These are phyloP conservation scores for Pulveroboletus ridleyi DNA, from an alignment of 1,284 basidiomycete genomes.

Conservation along the genomic window DNA sequence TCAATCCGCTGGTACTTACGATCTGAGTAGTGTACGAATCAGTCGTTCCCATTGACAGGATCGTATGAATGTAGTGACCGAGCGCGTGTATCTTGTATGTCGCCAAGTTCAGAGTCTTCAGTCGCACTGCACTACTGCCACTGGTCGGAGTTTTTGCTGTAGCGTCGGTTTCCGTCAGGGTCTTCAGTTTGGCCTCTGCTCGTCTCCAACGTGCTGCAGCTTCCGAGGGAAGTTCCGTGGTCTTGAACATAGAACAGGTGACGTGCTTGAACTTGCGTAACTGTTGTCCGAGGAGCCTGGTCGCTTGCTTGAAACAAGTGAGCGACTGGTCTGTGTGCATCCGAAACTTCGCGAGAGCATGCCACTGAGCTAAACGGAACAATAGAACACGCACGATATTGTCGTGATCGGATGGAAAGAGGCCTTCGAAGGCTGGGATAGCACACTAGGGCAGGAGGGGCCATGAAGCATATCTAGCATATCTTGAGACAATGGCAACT, in stretches of 20 bases:
- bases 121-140: neutral
- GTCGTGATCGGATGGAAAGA: slow-evolving; percentile 24
- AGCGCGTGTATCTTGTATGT: slow-evolving; percentile 35
- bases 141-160: too few species aligned
- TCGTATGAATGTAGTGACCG: slow-evolving; percentile 19
- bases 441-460: too few species aligned
- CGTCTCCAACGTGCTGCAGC: neutral
- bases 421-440: neutral
- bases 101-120: slow-evolving; percentile 11
- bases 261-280: slow-evolving; percentile 13
- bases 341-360: slow-evolving; percentile 26
- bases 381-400: slow-evolving; percentile 12
- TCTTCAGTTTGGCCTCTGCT: neutral
- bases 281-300: neutral
- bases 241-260: slow-evolving; percentile 3
- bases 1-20: too few species aligned
- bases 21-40: too few species aligned
- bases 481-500: too few species aligned
- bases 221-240: neutral
- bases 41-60: too few species aligned
- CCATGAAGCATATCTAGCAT: too few species aligned
- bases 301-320: neutral
- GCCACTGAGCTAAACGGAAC: slow-evolving; percentile 9
- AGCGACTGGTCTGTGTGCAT: slow-evolving; percentile 24
- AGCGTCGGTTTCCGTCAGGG: too few species aligned